Evolutionary conservation across 2,329 filamentous ascomycete species (phyloP).

Genomic region (Phaeosphaeria sp.): DNA sequence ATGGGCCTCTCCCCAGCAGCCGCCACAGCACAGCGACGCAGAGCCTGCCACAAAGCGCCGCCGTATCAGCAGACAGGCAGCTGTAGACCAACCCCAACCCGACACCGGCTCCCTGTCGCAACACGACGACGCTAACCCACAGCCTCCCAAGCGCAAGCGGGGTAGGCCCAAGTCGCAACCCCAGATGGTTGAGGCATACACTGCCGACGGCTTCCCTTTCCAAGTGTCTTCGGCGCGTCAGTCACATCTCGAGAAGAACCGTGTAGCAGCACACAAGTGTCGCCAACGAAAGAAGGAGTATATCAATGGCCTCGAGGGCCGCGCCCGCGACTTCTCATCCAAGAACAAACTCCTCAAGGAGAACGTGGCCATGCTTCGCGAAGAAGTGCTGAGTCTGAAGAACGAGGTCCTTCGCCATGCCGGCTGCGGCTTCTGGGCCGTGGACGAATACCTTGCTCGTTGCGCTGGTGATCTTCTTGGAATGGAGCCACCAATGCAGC

Average conservation of each 20-base stretch:
- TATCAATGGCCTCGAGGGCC: constrained; percentile 58
- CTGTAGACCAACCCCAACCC: constrained; percentile 8
- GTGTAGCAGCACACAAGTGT: constrained; percentile 76
- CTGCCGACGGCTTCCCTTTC: constrained; percentile 41
- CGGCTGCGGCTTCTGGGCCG: constrained; percentile 46
- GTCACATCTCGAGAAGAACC: constrained; percentile 68
- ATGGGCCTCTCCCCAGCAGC: constrained; percentile 11
- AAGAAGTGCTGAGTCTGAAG: constrained; percentile 46
- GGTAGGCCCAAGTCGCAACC: constrained; percentile 45
- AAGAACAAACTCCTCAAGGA: constrained; percentile 46
- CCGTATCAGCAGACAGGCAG: constrained; percentile 28
- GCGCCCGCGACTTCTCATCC: constrained; percentile 47
- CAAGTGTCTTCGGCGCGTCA: constrained; percentile 44
- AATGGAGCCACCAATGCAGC: constrained; percentile 22
- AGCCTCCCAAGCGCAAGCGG: constrained; percentile 45
- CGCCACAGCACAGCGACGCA: constrained; percentile 10
- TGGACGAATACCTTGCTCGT: constrained; percentile 47
- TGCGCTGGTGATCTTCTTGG: constrained; percentile 44
- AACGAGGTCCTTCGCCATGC: constrained; percentile 46
- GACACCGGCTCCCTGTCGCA: constrained; percentile 10
- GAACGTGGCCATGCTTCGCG: constrained; percentile 41
- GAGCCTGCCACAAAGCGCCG: constrained; percentile 33
- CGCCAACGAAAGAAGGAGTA: constrained; percentile 72
- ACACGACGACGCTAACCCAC: constrained; percentile 24
- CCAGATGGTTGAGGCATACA: constrained; percentile 38